phyloP scores from a whole-genome alignment of 805 yeast genomes.

The Lipomyces sp. region DNA sequence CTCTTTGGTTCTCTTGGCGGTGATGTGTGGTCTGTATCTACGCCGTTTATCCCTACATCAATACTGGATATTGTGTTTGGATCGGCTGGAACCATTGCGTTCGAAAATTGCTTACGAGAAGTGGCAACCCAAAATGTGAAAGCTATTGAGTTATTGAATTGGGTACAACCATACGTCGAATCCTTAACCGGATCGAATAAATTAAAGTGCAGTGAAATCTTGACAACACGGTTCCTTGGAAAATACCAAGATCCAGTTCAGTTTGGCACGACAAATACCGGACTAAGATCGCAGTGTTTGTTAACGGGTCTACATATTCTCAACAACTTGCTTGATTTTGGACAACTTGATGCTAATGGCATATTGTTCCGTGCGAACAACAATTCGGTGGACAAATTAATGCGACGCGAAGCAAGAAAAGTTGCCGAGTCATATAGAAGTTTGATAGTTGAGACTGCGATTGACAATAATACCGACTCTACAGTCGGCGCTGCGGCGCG shows the following conservation, averaged over 20 bases:
- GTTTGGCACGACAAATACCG: slow-evolving; percentile 10
- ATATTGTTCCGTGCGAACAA: not conserved
- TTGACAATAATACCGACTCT: not conserved
- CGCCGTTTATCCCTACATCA: slow-evolving; percentile 60
- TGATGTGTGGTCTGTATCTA: slow-evolving; percentile 60
- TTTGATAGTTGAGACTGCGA: slow-evolving; percentile 41
- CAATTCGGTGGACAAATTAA: slow-evolving; percentile 28
- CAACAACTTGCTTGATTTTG: slow-evolving; percentile 14
- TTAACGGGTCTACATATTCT: slow-evolving; percentile 18
- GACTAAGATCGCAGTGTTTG: slow-evolving; percentile 6
- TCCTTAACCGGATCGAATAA: slow-evolving; percentile 25
- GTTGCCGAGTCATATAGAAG: slow-evolving; percentile 54
- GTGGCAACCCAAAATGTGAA: slow-evolving; percentile 29
- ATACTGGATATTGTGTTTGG: slow-evolving; percentile 64
- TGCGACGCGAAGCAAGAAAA: slow-evolving; percentile 51
- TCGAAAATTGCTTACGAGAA: slow-evolving; percentile 41
- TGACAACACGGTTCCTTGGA: slow-evolving; percentile 17
- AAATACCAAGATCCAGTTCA: slow-evolving; percentile 18
- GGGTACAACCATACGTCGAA: slow-evolving; percentile 29
- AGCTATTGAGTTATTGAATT: slow-evolving; percentile 24
- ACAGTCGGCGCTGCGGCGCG: slow-evolving; percentile 7
- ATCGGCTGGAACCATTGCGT: not conserved
- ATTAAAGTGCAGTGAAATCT: slow-evolving; percentile 21
- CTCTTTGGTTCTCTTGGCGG: slow-evolving; percentile 52
- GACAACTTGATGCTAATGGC: not conserved